Evolutionary conservation across 768 basidiomycete species (phyloP).

Genomic region (Mycena vitilis): DNA sequence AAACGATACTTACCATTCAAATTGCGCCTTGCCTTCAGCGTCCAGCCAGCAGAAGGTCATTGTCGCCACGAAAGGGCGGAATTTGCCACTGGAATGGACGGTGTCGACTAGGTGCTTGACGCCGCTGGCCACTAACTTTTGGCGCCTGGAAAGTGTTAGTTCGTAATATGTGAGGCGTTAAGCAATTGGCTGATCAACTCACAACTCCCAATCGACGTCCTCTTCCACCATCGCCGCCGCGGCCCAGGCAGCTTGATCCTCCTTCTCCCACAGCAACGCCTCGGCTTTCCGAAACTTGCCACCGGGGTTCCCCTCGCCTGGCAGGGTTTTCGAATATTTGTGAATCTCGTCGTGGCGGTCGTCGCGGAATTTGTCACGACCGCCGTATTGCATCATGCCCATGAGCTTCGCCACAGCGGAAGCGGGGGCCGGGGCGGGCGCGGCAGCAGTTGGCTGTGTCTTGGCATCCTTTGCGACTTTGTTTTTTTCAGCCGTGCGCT

Average conservation of each 20-base stretch:
- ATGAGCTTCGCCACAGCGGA: constrained; percentile 5
- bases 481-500: neutral
- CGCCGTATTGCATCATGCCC: constrained; percentile 8
- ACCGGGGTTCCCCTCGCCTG: constrained; percentile 6
- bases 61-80: constrained; percentile 25
- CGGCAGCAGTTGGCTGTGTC: neutral
- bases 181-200: neutral
- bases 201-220: constrained; percentile 25
- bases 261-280: constrained; percentile 21
- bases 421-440: neutral
- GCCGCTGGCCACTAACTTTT: constrained; percentile 18
- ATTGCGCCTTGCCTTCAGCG: neutral
- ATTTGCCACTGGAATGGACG: constrained; percentile 16
- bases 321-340: constrained; percentile 1
- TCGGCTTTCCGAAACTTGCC: constrained; percentile 29
- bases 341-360: constrained; percentile 13
- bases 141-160: constrained; percentile 21
- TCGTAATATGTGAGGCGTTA: neutral
- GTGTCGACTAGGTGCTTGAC: constrained; percentile 15
- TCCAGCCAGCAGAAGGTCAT: constrained; percentile 17
- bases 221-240: constrained; percentile 10
- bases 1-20: constrained; percentile 19
- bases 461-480: neutral
- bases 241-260: constrained; percentile 26
- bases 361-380: constrained; percentile 24